Evolutionary conservation across 2,329 filamentous ascomycete genomes (phyloP).

Genomic region (Dichotomopilus funicola): DNA sequence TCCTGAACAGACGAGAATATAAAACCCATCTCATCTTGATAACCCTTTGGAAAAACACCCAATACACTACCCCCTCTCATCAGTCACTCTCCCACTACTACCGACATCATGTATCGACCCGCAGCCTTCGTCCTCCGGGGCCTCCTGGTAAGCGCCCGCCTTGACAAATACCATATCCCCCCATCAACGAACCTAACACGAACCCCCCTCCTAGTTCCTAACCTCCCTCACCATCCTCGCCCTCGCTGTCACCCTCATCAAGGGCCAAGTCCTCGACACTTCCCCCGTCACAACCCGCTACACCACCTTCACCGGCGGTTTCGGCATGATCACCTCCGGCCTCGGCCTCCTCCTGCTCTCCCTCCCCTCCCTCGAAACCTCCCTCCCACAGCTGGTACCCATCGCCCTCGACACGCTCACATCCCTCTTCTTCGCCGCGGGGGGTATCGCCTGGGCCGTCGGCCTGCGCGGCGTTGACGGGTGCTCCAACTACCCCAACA

Average conservation of each 20-base stretch:
- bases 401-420: slow-evolving; percentile 15
- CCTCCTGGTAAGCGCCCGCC: slow-evolving; percentile 11
- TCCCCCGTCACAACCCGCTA: slow-evolving; percentile 20
- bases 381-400: slow-evolving; percentile 6
- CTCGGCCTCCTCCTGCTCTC: slow-evolving; percentile 10
- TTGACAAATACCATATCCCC: neutral
- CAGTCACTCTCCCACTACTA: neutral
- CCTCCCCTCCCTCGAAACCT: slow-evolving; percentile 11
- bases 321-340: slow-evolving; percentile 17
- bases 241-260: slow-evolving; percentile 17
- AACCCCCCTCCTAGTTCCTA: slow-evolving; percentile 12
- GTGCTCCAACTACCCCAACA: slow-evolving; percentile 4
- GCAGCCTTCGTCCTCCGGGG: slow-evolving; percentile 15
- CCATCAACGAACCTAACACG: neutral
- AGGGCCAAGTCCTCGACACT: slow-evolving; percentile 11
- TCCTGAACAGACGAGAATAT: no score
- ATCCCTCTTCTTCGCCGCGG: slow-evolving; percentile 15
- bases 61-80: no score
- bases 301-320: slow-evolving; percentile 19
- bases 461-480: slow-evolving; percentile 10
- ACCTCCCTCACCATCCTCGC: slow-evolving; percentile 14
- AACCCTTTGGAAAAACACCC: no score
- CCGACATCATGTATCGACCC: slow-evolving; percentile 6
- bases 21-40: no score
- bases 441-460: slow-evolving; percentile 22